Base-by-base conservation (phyloP, 208 protist genomes). In the Wallacemonas collosoma region DNA sequence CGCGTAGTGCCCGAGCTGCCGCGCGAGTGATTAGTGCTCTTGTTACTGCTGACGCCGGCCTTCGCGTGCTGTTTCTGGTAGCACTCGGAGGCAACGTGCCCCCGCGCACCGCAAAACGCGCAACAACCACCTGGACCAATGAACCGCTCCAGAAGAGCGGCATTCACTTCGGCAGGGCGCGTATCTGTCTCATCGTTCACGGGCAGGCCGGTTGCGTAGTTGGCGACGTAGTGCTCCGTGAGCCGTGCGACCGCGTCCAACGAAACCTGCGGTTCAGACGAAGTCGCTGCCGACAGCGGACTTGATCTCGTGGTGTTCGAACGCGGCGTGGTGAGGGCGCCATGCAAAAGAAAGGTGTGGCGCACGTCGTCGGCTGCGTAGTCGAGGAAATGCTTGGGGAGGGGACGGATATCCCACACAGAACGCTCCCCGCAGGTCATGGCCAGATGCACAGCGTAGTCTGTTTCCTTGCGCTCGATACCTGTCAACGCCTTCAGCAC, bases 291-390 rank as follows among this genome's bases (percentile, higher is more conserved):
- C 12, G 47, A 51, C 47, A 14, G 11, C 47, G 1, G 5, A 6
- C 44, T 63, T 15, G 11, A 1, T 7, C 26, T 12, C 36, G 38
- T 43, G 48, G 47, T 6, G 51, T 12, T 6, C 9, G 9, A 12
- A n/a, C 15, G 15, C 14, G 51, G 15, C 14, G 51, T 40, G n/a
- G 44, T n/a, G 66, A 53, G 88, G 67, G 55, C 12, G 64, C 69
- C 35, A 57, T 78, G 73, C n/a, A 95, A 78, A 17, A 96, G 80
- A 26, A 89, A 74, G 43, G 93, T 96, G 69, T 97, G 89, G 9
- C 93, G 93, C 56, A 96, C 91, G 65, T 97, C 93, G 62, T 86
- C 88, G 3, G 93, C 93, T 5, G 93, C 93, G 62, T 97, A 97
- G 72, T 91, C 86, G 14, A 97, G 77, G 64, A 96, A 95, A 68